Base-by-base conservation (phyloP, 2,329 filamentous ascomycete genomes). In the Keithomyces neogunnii region DNA sequence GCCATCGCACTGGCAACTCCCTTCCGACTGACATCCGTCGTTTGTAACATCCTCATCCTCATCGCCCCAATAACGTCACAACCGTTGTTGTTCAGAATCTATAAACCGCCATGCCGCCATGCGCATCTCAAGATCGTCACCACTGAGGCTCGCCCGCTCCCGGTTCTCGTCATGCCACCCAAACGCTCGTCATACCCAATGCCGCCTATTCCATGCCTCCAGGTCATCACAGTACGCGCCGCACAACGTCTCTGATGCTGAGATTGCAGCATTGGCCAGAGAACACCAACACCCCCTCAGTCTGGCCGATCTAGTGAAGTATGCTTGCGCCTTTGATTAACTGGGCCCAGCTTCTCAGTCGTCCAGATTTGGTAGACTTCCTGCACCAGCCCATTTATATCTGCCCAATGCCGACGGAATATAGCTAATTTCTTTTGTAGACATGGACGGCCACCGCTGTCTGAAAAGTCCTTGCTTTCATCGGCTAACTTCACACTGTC, bases 401-500 rank as follows among this genome's bases (percentile, higher is more conserved):
- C 11, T 38, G 11, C 36, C 5, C 36, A n/a, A 26, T 9, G 40
- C 40, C 30, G 30, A 44, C 40, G 30, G 8, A 29, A 5, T 5
- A 36, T 7, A 6, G 13, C 38, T 26, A 8, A 5, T 40, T 4
- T 40, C 38, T 40, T 26, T 2, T 40, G 5, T 53, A 84, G 81
- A 64, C 78, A 85, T 59, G 93, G 93, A 54, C 84, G 88, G 5
- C 92, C 92, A 33, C 91, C 93, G 0, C 80, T 97, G 48, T 88
- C 88, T 3, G 81, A 85, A 51, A 77, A 85, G 39, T 87, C 89
- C 28, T 81, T 99, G 51, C 83, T 96, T 61, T 83, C 86, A 38
- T 96, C 91, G 2, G 93, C 93, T 56, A 96, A 96, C 73, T 97
- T 97, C 72, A 95, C 93, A 10, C 85, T 97, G 58, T 88, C 86